Evolutionary conservation across 2,329 filamentous ascomycete species (phyloP).

Genomic region (Penicillium sumatraense): DNA sequence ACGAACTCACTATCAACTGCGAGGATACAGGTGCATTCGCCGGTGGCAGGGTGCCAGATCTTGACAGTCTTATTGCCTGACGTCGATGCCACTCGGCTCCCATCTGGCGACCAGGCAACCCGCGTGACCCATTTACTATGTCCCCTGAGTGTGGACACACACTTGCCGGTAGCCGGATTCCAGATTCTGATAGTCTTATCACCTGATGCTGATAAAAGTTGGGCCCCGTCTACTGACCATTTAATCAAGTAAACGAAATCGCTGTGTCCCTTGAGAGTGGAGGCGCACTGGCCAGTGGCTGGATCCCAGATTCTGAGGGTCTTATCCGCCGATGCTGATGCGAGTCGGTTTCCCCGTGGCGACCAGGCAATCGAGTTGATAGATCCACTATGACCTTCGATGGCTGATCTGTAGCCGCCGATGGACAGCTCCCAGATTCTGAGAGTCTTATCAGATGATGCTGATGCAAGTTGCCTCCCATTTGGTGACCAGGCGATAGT

Average conservation of each 20-base stretch:
- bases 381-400: constrained; percentile 13
- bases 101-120: constrained; percentile 11
- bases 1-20: constrained; percentile 13
- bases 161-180: constrained; percentile 14
- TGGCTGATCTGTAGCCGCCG: constrained; percentile 13
- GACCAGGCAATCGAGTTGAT: constrained; percentile 11
- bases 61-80: constrained; percentile 4
- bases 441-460: constrained; percentile 19
- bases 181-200: constrained; percentile 6
- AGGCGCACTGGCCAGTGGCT: constrained; percentile 14
- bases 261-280: not conserved
- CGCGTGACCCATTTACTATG: constrained; percentile 6
- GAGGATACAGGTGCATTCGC: constrained; percentile 11
- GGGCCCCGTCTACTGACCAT: constrained; percentile 10
- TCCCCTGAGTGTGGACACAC: constrained; percentile 17
- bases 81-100: constrained; percentile 9
- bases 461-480: constrained; percentile 12
- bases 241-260: constrained; percentile 1
- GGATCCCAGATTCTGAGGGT: constrained; percentile 46
- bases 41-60: constrained; percentile 13
- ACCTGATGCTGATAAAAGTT: constrained; percentile 6
- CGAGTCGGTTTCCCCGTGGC: constrained; percentile 10
- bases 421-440: constrained; percentile 44
- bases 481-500: constrained; percentile 12
- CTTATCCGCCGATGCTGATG: constrained; percentile 11